Conservation (phyloP, 23 red algal species). For the Gracilaria domingensis region DNA sequence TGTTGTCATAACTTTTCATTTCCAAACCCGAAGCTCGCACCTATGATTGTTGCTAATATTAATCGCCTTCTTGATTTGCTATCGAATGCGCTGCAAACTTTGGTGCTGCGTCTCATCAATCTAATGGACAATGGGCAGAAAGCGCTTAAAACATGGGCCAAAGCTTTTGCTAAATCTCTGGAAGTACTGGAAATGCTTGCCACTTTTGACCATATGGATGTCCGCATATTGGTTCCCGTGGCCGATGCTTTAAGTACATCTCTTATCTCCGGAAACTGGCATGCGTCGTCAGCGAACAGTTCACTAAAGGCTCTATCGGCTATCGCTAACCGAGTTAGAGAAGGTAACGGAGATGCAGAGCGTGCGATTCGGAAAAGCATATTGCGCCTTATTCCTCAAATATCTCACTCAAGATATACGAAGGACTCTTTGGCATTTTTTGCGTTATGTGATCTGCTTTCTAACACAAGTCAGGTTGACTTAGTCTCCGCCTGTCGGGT, state of each 20-base stretch:
- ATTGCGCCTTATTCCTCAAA: conserved; percentile 29
- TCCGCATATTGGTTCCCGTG: conserved; percentile 6
- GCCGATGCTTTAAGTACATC: conserved; percentile 21
- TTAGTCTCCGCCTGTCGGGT: conserved; percentile 12
- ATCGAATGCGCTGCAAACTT: not conserved
- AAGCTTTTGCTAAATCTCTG: conserved; percentile 8
- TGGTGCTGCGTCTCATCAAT: not conserved
- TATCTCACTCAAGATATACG: conserved; percentile 12
- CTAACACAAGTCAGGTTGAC: not conserved
- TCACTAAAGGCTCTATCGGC: conserved; percentile 14
- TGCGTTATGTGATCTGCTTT: conserved; percentile 49
- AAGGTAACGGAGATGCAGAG: not conserved
- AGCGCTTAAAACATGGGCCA: conserved; percentile 1
- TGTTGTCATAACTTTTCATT: not conserved
- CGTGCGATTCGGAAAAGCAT: not conserved
- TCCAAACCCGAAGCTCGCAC: not conserved
- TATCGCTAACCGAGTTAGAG: not conserved
- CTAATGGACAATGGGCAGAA: conserved; percentile 7
- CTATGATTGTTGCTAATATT: not conserved
- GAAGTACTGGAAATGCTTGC: conserved; percentile 34
- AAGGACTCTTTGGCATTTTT: conserved; percentile 15
- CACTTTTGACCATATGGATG: not conserved
- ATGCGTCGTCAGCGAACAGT: not conserved
- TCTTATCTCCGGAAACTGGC: conserved; percentile 3
- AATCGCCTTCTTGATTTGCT: not conserved